Percentiles rank a stretch among this genome's conserved stretches.
Conservation (phyloP, 2,329 filamentous ascomycete genomes). For the Venturia nashicola region DNA sequence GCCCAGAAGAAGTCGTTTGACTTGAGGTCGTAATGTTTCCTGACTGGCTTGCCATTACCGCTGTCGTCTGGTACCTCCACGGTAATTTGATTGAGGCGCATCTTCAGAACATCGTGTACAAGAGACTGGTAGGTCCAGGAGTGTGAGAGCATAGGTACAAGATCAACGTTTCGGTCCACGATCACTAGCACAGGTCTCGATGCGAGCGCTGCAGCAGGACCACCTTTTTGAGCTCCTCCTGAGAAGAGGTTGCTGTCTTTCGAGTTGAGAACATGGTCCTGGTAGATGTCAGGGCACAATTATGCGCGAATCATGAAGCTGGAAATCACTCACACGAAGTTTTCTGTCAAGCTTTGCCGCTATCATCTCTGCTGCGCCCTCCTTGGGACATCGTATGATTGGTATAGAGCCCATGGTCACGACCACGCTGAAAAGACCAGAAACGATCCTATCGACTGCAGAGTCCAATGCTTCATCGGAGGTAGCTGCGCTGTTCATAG, state of each 20-base stretch:
- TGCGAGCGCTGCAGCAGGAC: constrained; percentile 37
- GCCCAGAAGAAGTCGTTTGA: constrained; percentile 94
- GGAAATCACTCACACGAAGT: constrained; percentile 40
- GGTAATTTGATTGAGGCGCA: constrained; percentile 86
- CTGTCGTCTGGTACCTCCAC: constrained; percentile 76
- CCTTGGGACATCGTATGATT: constrained; percentile 88
- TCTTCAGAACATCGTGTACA: constrained; percentile 64
- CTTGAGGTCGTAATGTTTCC: constrained; percentile 78
- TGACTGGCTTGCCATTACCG: constrained; percentile 60
- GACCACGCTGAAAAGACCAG: constrained; percentile 90
- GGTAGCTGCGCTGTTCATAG: constrained; percentile 86
- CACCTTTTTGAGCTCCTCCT: constrained; percentile 26
- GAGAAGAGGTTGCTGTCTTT: constrained; percentile 83
- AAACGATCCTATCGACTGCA: constrained; percentile 83
- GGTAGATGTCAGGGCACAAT: background rate
- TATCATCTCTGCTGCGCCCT: constrained; percentile 86
- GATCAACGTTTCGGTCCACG: constrained; percentile 86
- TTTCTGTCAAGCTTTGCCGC: constrained; percentile 90
- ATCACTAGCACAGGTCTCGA: constrained; percentile 81
- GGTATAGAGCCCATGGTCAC: constrained; percentile 98
- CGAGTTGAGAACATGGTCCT: constrained; percentile 87
- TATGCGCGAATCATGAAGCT: background rate
- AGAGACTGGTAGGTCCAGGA: constrained; percentile 85
- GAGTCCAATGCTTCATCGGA: constrained; percentile 81
- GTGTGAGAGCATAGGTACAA: constrained; percentile 97